phyloP scores from a whole-genome alignment of 2,329 filamentous ascomycete genomes.

The Fusarium sp. region DNA sequence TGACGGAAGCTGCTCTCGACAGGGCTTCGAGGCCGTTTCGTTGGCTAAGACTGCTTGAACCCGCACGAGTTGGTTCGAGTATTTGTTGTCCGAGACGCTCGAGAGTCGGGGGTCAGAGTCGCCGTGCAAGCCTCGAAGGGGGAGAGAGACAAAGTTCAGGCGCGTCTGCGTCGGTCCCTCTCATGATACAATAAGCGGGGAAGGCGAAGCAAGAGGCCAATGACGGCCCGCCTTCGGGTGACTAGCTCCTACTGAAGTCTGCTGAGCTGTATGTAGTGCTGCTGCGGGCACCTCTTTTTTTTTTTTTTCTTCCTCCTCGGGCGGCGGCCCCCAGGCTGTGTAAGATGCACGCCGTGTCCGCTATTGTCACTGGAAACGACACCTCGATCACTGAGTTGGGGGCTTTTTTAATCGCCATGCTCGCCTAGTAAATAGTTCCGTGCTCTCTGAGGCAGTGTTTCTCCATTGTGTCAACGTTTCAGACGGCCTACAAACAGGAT shows the following conservation, averaged over 20 bases:
- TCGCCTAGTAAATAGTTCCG: conserved; percentile 24
- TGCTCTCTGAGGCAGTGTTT: conserved; percentile 27
- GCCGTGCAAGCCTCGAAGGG: conserved; percentile 45
- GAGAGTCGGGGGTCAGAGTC: conserved; percentile 31
- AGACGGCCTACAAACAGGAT: conserved; percentile 8
- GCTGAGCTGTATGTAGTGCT: conserved; percentile 36
- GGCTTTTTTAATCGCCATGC: conserved; percentile 24
- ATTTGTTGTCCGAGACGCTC: conserved; percentile 26
- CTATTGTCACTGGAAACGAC: conserved; percentile 12
- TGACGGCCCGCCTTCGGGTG: conserved; percentile 45
- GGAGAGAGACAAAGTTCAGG: conserved; percentile 48
- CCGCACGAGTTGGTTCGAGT: conserved; percentile 4
- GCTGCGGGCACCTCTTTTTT: conserved; percentile 26
- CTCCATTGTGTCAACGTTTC: conserved; percentile 29
- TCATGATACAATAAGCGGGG: conserved; percentile 60
- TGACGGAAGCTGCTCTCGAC: conserved; percentile 17
- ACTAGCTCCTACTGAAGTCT: conserved; percentile 42
- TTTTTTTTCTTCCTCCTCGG: too few relatives aligned
- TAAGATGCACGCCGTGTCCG: conserved; percentile 27
- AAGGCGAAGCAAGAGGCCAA: conserved; percentile 48
- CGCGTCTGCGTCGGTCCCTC: conserved; percentile 52
- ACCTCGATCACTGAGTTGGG: conserved; percentile 2
- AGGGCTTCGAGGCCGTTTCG: not conserved
- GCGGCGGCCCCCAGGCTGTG: conserved; percentile 27
- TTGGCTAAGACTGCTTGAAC: conserved; percentile 7